These are phyloP conservation scores for Clavulina sp. DNA, from an alignment of 768 basidiomycete species.

Conservation along the genomic window DNA sequence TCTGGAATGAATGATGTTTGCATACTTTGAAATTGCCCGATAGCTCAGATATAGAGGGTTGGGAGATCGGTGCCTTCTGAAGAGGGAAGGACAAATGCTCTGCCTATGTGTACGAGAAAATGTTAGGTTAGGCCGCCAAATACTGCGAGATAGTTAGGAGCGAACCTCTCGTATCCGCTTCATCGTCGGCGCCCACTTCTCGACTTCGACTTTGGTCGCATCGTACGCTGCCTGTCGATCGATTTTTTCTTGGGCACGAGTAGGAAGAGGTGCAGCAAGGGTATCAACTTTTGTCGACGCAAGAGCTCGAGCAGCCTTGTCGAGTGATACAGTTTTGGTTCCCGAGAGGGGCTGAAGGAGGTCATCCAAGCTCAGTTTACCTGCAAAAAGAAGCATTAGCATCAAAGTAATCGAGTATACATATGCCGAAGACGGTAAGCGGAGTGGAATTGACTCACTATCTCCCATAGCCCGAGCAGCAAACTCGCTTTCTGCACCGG, in stretches of 20 bases:
- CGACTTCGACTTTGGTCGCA: constrained; percentile 77
- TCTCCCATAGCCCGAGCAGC: too few species aligned
- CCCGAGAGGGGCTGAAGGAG: constrained; percentile 46
- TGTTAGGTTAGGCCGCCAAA: too few species aligned
- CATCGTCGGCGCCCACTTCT: constrained; percentile 89
- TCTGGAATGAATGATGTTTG: background rate
- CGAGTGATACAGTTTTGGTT: constrained; percentile 30
- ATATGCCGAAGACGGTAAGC: background rate
- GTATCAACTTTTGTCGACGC: constrained; percentile 39
- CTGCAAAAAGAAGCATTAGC: background rate
- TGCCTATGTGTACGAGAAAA: constrained; percentile 29
- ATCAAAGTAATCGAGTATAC: too few species aligned
- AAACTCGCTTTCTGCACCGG: constrained; percentile 71
- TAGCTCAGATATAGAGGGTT: constrained; percentile 55
- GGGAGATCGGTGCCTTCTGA: constrained; percentile 38
- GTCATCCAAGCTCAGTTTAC: constrained; percentile 49
- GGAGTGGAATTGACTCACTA: constrained; percentile 10
- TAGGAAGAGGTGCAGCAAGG: constrained; percentile 69
- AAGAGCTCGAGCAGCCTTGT: constrained; percentile 51
- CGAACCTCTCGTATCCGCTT: constrained; percentile 73
- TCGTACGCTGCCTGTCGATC: constrained; percentile 92
- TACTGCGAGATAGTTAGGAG: constrained; percentile 14
- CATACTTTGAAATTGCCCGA: constrained; percentile 71
- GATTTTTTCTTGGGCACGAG: constrained; percentile 70
- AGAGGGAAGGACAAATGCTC: constrained; percentile 79